phyloP scores from a whole-genome alignment of 73 alveolate genomes.

The Paramecium caudatum region DNA sequence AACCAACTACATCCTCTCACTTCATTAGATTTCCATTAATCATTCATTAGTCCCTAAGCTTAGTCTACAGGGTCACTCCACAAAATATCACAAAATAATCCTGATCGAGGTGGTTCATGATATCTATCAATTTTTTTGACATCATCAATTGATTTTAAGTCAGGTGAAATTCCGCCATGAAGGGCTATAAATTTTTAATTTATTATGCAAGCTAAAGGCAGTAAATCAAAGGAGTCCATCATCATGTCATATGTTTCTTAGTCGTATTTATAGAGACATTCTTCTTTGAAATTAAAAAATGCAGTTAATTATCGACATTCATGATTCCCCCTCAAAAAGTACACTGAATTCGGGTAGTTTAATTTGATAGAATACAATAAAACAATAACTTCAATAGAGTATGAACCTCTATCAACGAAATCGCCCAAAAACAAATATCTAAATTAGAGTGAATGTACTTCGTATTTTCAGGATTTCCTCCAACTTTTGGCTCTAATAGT shows the following conservation, averaged over 20 bases:
- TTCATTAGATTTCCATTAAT: constrained; percentile 79
- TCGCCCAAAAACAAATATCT: constrained; percentile 92
- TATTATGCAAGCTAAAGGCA: constrained; percentile 87
- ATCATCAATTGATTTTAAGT: constrained; percentile 84
- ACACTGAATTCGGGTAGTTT: constrained; percentile 86
- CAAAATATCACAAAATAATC: constrained; percentile 86
- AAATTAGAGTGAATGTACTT: constrained; percentile 77
- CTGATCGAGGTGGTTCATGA: constrained; percentile 89
- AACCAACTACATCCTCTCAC: constrained; percentile 88
- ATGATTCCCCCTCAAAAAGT: constrained; percentile 92
- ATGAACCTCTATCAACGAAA: constrained; percentile 97
- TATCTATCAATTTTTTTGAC: constrained; percentile 83
- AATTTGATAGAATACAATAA: constrained; percentile 87
- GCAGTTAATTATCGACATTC: constrained; percentile 93
- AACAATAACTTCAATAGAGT: constrained; percentile 90
- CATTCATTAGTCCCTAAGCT: constrained; percentile 82
- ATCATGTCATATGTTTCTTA: constrained; percentile 82
- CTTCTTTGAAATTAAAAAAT: constrained; percentile 91
- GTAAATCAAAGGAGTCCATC: constrained; percentile 87
- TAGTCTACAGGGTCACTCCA: constrained; percentile 94
- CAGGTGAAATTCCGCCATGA: constrained; percentile 93
- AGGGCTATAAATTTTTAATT: constrained; percentile 83
- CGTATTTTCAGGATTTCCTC: constrained; percentile 96
- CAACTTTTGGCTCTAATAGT: constrained; percentile 88
- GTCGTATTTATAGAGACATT: constrained; percentile 82